phyloP scores from a whole-genome alignment of 2,329 filamentous ascomycete genomes.

The Cladosporium sp. region DNA sequence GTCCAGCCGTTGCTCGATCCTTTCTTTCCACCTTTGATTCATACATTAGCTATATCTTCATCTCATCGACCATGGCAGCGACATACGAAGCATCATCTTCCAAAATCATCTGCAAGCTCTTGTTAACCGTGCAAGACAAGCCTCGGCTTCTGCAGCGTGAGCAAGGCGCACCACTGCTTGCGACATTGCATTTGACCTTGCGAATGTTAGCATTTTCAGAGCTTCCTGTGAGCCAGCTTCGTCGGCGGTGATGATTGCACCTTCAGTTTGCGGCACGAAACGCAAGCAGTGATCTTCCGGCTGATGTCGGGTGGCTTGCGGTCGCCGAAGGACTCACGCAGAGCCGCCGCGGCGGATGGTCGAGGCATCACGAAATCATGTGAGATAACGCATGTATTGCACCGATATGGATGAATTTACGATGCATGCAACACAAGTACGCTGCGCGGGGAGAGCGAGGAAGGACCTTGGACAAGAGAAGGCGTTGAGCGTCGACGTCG shows the following conservation, averaged over 20 bases:
- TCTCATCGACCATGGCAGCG: neutral
- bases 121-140: conserved; percentile 39
- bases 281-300: conserved; percentile 34
- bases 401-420: too few relatives aligned
- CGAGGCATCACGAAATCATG: neutral
- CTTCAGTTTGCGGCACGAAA: conserved; percentile 40
- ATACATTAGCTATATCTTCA: neutral
- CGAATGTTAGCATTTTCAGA: neutral
- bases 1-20: neutral
- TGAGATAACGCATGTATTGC: too few relatives aligned
- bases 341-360: neutral
- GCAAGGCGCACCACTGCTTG: conserved; percentile 35
- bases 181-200: conserved; percentile 40
- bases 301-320: conserved; percentile 24
- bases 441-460: too few relatives aligned
- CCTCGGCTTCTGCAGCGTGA: conserved; percentile 38
- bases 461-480: too few relatives aligned
- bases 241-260: too few relatives aligned
- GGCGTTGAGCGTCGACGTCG: too few relatives aligned
- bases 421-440: too few relatives aligned
- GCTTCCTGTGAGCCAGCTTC: too few relatives aligned
- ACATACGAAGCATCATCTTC: conserved; percentile 34
- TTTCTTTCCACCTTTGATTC: neutral
- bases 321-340: conserved; percentile 3
- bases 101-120: conserved; percentile 40